A percentile compares a stretch with the other conserved stretches of the same genome.
Conservation (phyloP, 805 yeast species). For the Yarrowia keelungensis region DNA sequence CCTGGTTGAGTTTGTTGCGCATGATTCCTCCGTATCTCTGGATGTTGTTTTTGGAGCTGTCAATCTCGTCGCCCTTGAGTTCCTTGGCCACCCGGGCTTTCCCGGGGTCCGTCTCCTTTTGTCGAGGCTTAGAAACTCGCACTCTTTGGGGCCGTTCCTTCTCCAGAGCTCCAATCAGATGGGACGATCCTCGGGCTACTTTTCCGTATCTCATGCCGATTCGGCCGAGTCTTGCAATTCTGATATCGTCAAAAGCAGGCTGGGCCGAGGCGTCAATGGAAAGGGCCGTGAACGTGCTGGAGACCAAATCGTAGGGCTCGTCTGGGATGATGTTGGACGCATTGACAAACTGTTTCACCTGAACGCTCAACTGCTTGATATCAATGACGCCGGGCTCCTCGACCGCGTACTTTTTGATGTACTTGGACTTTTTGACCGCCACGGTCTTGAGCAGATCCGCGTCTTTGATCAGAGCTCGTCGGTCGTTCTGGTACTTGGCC, state of each 20-base stretch:
- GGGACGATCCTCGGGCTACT: constrained; percentile 26
- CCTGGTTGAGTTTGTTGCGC: background rate
- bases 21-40: constrained; percentile 18
- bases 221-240: constrained; percentile 5
- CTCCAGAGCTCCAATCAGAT: constrained; percentile 21
- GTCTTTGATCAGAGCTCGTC: constrained; percentile 31
- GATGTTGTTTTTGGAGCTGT: constrained; percentile 11
- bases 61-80: constrained; percentile 8
- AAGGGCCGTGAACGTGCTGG: background rate
- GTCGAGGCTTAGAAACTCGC: background rate
- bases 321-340: background rate
- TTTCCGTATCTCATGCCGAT: background rate
- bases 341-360: background rate
- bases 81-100: background rate
- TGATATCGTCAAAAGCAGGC: background rate
- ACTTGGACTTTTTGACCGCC: constrained; percentile 21
- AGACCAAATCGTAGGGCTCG: background rate
- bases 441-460: background rate
- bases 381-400: constrained; percentile 11
- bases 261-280: background rate
- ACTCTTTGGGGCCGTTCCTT: constrained; percentile 9
- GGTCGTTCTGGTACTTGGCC: constrained; percentile 16
- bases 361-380: background rate
- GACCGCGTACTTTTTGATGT: constrained; percentile 20
- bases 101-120: background rate